phyloP scores from a whole-genome alignment of 1,284 basidiomycete species.

The Golubevia sp. region DNA sequence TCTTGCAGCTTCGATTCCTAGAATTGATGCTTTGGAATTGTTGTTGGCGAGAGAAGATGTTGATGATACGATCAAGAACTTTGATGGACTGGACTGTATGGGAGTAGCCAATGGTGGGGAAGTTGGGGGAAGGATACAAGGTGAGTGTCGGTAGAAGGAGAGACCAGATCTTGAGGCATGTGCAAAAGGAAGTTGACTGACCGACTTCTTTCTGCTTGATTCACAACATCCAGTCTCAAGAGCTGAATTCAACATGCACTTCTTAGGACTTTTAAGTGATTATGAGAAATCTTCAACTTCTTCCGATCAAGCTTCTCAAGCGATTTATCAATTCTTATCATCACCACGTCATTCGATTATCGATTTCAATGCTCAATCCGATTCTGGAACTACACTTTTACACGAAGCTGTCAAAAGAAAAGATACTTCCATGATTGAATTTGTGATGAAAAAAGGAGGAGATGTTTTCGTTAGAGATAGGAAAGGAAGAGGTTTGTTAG shows the following conservation, averaged over 20 bases:
- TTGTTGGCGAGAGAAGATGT: constrained; percentile 69
- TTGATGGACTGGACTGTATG: constrained; percentile 72
- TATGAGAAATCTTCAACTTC: constrained; percentile 44
- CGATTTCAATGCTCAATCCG: constrained; percentile 41
- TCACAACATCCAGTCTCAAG: constrained; percentile 71
- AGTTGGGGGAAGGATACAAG: constrained; percentile 75
- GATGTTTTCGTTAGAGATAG: constrained; percentile 88
- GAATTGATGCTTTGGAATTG: constrained; percentile 71
- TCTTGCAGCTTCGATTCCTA: constrained; percentile 79
- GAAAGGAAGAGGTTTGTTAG: constrained; percentile 75
- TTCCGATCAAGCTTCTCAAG: constrained; percentile 71
- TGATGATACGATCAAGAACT: constrained; percentile 79
- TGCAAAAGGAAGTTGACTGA: too few relatives aligned
- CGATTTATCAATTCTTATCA: constrained; percentile 51
- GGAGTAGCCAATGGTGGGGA: constrained; percentile 72
- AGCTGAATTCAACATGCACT: constrained; percentile 76
- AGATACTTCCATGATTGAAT: constrained; percentile 80
- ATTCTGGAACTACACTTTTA: constrained; percentile 73
- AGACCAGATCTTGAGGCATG: too few relatives aligned
- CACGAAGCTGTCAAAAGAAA: constrained; percentile 85
- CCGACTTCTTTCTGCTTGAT: background rate
- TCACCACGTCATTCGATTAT: constrained; percentile 31
- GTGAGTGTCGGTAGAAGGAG: constrained; percentile 66
- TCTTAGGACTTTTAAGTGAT: constrained; percentile 70
- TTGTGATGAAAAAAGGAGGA: constrained; percentile 80